Evolutionary conservation across 192 early-diverging fungal species (phyloP), one percentile per base, ranked within the genome.

Genomic region (Coemansia sp.): DNA sequence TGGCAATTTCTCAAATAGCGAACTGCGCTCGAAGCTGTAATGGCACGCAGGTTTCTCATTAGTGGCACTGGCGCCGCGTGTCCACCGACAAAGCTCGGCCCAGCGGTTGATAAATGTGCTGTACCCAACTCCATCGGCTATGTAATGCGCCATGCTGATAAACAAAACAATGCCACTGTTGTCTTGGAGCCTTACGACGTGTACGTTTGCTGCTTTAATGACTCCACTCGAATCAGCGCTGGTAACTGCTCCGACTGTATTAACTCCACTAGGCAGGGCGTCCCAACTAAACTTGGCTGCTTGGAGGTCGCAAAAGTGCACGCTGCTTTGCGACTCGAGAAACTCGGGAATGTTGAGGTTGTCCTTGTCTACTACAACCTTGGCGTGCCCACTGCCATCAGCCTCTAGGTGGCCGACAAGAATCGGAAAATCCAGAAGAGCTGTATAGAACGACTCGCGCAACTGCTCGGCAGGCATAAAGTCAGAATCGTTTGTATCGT

Each of bases 271-370:
- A 9, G 76, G 64, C 47, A 70, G 39, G 8, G 72, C 46, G 22
- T 44, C 22, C 68, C 72, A 74, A 40, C 58, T 40, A 36, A 70
- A 79, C 13, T 24, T 31, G 12, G 53, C 33, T 16, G 40, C 57
- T 33, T 70, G 33, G 11, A 79, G 38, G 0, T 66, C 49, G 8
- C 27, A 13, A 24, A 66, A 73, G 41, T 73, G 67, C 18, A 63
- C 27, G 3, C 50, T 9, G 62, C 69, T 71, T 0, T 60, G 13
- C 10, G 68, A 57, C 61, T 74, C 77, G 3, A 29, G 33, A 27
- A 70, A 79, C 50, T 67, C 65, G 40, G 72, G 77, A 64, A 79
- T 68, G 44, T 74, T 79, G 8, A 79, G 29, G 33, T 73, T 44
- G 58, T 29, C n/a, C 27, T 16, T 3, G 27, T 73, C 64, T 5